Evolutionary conservation across 2,329 filamentous ascomycete genomes (phyloP), one percentile per base, ranked within the genome.

Genomic region (Annulohypoxylon truncatum): DNA sequence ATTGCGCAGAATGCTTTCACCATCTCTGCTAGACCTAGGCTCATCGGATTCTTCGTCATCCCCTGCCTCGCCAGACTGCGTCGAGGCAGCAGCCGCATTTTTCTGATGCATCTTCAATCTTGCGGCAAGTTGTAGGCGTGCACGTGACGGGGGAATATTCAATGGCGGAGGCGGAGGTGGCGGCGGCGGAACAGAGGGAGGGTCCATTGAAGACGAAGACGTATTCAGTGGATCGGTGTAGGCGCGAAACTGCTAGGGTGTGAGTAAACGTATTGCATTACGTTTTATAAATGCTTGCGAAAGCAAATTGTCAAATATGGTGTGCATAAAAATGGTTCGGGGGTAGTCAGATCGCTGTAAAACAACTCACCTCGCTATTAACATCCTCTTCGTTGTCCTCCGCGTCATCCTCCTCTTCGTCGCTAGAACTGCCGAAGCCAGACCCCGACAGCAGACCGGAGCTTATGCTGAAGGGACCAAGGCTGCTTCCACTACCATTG

Each of bases 371-470:
- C 88, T 90, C 88, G 68, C 84, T 89, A 75, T 86, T 87, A 38
- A 88, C 87, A 67, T 93, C 91, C 72, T 93, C 91, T 70, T 95
- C 90, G 71, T 91, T 91, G 62, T 93, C 92, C 66, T 97, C 93
- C 81, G 93, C 92, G 68, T 97, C 95, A 73, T 97, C 95, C 69
- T 98, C 96, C 71, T 98, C 96, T 79, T 97, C 95, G 73, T 97
- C 94, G 75, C 94, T 97, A 51, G 92, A 96, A 80, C 94, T 97
- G 76, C 93, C 94, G 80, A 98, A 98, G 55, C 94, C 94, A 76
- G 92, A 95, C 80, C 75, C 75, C 26, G 96, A 87, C 65, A 97
- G 82, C 28, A 92, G 91, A 53, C 91, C 91, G 40, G 89, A 86
- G 74, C 88, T 90, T 73, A 92, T 88, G 42, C 89, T 88, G 77